Evolutionary conservation across 2,329 filamentous ascomycete genomes (phyloP), one percentile per base, ranked within the genome.

Genomic region (Neonectria neomacrospora): DNA sequence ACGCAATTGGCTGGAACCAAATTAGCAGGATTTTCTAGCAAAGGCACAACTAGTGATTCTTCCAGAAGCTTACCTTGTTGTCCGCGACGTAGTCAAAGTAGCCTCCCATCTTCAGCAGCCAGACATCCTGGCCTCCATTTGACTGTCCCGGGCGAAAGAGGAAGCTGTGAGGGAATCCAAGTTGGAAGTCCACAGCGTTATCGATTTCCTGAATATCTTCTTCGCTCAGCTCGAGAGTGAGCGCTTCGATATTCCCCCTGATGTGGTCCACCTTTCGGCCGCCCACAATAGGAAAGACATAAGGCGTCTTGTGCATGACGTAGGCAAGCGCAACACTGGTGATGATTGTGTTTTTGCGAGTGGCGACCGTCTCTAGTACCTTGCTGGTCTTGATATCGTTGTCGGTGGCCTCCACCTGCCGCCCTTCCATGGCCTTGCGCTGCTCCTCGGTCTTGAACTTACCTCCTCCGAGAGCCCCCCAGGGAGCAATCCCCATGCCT

Each of bases 261-360:
- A 94, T 79, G 73, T 94, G 90, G 53, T 90, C 86, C 10, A 91
- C 76, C 69, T 88, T 93, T 11, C 90, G 84, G 0, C 89, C 89
- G 11, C 91, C 91, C 5, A 93, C 81, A 42, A 94, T 88, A 1
- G 91, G 91, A 73, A 92, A 92, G 12, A 93, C 88, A 70, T 92
- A 88, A 0, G 90, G 86, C 1, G 88, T 81, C 79, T 93, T 93
- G 67, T 88, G 84, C 83, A 91, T 85, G 14, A 93, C 88, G 72
- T 94, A 94, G 2, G 91, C 91, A 23, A 94, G 78, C 9, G 91
- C 91, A 60, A 85, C 75, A 64, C 80, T 82, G 16, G 81, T 83
- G 66, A 84, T 77, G 55, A 75, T 68, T 2, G 80, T 81, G 64
- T 76, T 74, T 67, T 82, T 82, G 63, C 78, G 78, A 23, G 71